Base-by-base conservation (phyloP, 129 eudicot species). In the Ambrosia trifida region DNA sequence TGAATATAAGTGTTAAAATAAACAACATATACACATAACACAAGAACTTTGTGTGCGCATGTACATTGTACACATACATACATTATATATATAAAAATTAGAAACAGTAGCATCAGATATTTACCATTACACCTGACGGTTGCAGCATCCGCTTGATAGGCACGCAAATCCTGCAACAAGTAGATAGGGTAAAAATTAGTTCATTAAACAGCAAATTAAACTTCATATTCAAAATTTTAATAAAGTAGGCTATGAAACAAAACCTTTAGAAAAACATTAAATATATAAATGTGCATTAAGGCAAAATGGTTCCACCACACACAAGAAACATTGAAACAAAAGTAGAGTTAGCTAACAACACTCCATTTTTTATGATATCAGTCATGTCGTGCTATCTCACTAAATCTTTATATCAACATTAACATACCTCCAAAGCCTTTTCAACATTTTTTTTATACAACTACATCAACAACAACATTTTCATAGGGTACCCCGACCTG, bases 121-220 rank as follows among this genome's bases (percentile, higher is more conserved):
- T 70, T 93, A 93, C 98, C 96, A 83, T 93, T 93, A 72, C 98
- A 84, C 72, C 87, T 72, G 75, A 93, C 95, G 62, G 96, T 89
- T 44, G 98, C 96, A 54, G 89, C 89, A 82, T 93, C 98, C 50
- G 98, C 98, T 85, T 93, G 96, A 85, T 93, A 93, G 46, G 98
- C 98, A 59, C 96, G 95, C 64, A 93, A 76, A 76, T 93, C 98
- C 98, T 93, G 81, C 80, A 69, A 76, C 61, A 77, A 69, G 65
- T 58, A 62, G n/a, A 71, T 50, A 32, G n/a, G 8, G 47, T 72
- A 10, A 47, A 49, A 46, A 47, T 40, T 33, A 44, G 31, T 24
- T 24, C 28, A 24, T 24, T 33, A 68, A 46, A 18, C n/a, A 45
- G 7, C 69, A 61, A 61, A 19, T 50, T 19, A 35, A 2, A 20